Conservation (phyloP, 208 protist genomes). For the Trypanosoma platydactyli region DNA sequence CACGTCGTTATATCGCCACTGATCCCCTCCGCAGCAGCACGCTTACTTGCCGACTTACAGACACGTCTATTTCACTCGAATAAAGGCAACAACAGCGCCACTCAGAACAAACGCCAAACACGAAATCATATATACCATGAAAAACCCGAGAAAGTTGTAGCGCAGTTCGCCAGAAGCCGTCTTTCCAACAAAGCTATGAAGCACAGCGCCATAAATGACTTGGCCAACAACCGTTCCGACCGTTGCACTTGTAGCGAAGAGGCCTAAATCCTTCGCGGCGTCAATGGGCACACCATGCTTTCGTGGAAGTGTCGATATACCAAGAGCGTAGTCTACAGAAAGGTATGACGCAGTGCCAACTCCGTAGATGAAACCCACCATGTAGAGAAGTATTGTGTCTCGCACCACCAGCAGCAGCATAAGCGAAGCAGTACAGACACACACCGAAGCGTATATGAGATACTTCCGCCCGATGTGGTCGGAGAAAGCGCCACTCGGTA, state of each 20-base stretch:
- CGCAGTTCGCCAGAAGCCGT: conserved; percentile 4
- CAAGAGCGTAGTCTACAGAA: conserved; percentile 37
- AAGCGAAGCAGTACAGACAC: conserved; percentile 22
- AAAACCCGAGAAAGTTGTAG: conserved; percentile 26
- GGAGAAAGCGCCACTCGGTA: conserved; percentile 32
- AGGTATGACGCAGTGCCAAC: conserved; percentile 39
- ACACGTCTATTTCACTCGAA: conserved; percentile 23
- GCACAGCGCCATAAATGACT: conserved; percentile 27
- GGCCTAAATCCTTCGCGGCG: conserved; percentile 38
- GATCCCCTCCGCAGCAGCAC: too few species aligned
- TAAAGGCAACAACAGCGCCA: conserved; percentile 15
- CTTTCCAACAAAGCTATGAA: conserved; percentile 17
- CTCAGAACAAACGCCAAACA: conserved; percentile 21
- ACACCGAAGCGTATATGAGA: conserved; percentile 27
- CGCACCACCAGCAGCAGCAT: conserved; percentile 24
- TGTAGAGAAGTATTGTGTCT: conserved; percentile 16
- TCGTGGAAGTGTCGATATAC: conserved; percentile 29
- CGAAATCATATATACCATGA: conserved; percentile 20
- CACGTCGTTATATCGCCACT: too few species aligned
- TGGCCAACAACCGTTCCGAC: conserved; percentile 33
- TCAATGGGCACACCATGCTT: conserved; percentile 28
- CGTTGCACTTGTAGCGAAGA: conserved; percentile 36
- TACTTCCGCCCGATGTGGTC: conserved; percentile 36
- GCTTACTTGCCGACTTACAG: too few species aligned
- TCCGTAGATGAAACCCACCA: conserved; percentile 31